Percentiles rank a stretch among this genome's conserved stretches.
Conservation (phyloP, 257 asterid species). For the Fraxinus quadrangulata region DNA sequence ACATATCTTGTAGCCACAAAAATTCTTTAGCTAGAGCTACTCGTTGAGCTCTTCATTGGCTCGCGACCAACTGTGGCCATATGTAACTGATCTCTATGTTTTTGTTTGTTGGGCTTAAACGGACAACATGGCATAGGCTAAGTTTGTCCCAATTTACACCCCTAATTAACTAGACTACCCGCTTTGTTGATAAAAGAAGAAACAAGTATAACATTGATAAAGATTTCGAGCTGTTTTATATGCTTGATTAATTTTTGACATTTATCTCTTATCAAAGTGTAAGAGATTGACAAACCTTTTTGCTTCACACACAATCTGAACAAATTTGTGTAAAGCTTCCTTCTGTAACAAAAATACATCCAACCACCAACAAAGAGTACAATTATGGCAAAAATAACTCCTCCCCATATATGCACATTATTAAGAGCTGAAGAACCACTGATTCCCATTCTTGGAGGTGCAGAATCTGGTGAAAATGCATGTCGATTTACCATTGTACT, state of each 20-base stretch:
- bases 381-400: conserved; percentile 35
- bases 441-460: conserved; percentile 21
- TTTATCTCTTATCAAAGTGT: background rate
- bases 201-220: background rate
- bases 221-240: background rate
- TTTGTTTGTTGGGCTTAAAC: background rate
- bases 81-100: background rate
- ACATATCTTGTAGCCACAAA: background rate
- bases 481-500: conserved; percentile 12
- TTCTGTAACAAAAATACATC: conserved; percentile 51
- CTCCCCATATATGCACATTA: conserved; percentile 37
- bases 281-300: conserved; percentile 41
- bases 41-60: background rate
- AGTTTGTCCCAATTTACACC: no score
- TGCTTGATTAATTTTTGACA: background rate
- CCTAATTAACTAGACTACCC: no score
- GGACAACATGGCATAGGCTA: no score
- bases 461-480: conserved; percentile 25
- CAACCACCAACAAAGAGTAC: conserved; percentile 37
- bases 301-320: conserved; percentile 30
- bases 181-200: no score
- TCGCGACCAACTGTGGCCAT: no score
- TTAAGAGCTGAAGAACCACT: conserved; percentile 24
- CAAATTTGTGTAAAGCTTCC: conserved; percentile 38
- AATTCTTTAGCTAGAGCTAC: background rate